Conservation (phyloP, 768 basidiomycete genomes). For the Rhizopogon rudus region DNA sequence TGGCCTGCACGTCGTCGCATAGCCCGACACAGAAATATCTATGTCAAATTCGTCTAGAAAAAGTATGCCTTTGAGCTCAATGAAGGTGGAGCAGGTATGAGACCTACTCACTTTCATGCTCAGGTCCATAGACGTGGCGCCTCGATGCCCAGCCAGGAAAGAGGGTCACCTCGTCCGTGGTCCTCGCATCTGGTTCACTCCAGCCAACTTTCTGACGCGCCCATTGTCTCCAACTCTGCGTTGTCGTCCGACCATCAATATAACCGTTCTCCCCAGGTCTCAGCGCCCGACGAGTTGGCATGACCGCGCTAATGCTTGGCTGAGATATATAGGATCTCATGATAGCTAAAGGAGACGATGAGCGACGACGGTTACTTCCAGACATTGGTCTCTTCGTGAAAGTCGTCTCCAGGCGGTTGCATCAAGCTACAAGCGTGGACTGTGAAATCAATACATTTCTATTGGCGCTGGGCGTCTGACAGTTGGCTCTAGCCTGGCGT, state of each 20-base stretch:
- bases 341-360: slow-evolving; percentile 28
- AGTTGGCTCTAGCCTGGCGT: not conserved
- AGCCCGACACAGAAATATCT: slow-evolving; percentile 74
- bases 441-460: not conserved
- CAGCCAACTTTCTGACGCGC: slow-evolving; percentile 51
- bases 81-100: not conserved
- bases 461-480: not conserved
- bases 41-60: slow-evolving; percentile 56
- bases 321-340: slow-evolving; percentile 49
- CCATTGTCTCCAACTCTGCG: slow-evolving; percentile 57
- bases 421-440: not conserved
- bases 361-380: slow-evolving; percentile 22
- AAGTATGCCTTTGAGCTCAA: not conserved
- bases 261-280: slow-evolving; percentile 17
- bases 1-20: slow-evolving; percentile 55
- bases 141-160: slow-evolving; percentile 83
- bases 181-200: slow-evolving; percentile 16
- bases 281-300: slow-evolving; percentile 12
- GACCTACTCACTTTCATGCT: slow-evolving; percentile 22
- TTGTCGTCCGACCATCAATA: slow-evolving; percentile 14
- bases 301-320: slow-evolving; percentile 33
- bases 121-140: slow-evolving; percentile 29
- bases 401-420: not conserved
- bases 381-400: slow-evolving; percentile 5
- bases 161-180: slow-evolving; percentile 45